Evolutionary conservation across 352 stramenopile species (phyloP).

Genomic region (Peronospora belbahrii): DNA sequence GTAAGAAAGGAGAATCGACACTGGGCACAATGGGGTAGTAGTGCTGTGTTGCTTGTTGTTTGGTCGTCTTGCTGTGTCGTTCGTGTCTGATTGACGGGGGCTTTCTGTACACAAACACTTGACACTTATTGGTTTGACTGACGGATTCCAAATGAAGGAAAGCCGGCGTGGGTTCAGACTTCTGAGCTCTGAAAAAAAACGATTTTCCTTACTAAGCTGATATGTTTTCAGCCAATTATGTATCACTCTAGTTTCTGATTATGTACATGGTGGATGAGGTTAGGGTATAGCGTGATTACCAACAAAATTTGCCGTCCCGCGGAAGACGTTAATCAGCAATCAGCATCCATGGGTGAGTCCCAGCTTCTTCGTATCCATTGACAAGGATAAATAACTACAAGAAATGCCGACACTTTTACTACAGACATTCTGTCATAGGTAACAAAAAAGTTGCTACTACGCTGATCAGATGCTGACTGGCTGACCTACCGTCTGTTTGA

Average conservation of each 20-base stretch:
- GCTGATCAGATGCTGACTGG: background rate
- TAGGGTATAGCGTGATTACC: too few relatives aligned
- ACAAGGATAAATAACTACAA: background rate
- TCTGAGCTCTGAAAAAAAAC: too few relatives aligned
- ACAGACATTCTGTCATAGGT: too few relatives aligned
- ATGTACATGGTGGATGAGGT: too few relatives aligned
- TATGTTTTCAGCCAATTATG: background rate
- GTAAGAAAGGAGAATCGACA: slow-evolving; percentile 8
- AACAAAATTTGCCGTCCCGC: too few relatives aligned
- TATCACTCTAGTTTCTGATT: too few relatives aligned
- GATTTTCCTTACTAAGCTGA: too few relatives aligned
- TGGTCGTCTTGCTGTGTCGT: background rate
- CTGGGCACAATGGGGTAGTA: background rate
- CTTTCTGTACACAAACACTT: background rate
- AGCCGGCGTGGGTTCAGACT: too few relatives aligned
- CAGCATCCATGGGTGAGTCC: background rate
- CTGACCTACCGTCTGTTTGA: background rate
- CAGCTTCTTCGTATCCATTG: background rate
- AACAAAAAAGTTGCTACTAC: too few relatives aligned
- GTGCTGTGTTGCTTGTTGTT: slow-evolving; percentile 3
- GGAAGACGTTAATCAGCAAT: too few relatives aligned
- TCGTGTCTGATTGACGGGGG: background rate
- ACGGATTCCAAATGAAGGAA: background rate
- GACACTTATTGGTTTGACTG: background rate
- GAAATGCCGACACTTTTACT: background rate